Base-by-base conservation (phyloP, 306 rosid genomes). In the Biancaea sappan region DNA sequence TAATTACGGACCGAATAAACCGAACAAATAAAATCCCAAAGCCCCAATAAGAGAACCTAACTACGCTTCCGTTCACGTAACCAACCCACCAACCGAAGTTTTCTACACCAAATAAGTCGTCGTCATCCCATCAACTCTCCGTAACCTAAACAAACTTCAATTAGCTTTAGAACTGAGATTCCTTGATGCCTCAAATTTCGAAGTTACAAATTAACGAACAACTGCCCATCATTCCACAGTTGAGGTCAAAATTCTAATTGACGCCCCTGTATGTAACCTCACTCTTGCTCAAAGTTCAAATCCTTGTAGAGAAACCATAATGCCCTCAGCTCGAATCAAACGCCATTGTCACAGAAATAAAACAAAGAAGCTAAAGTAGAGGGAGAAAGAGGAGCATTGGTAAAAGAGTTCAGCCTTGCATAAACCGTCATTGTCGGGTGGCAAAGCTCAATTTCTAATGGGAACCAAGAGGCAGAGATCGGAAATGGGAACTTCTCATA, bases 401-500 rank as follows among this genome's bases (percentile, higher is more conserved):
- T 47, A 16, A 47, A 47, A 47, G 53, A 4, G 7, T 47, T 47
- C 53, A 47, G 1, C 53, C 22, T 47, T 12, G 72, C 56, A 63
- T 71, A 73, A 74, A 81, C 73, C 74, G 64, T 75, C 85, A 80
- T 50, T 71, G 76, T 74, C 61, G 80, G 52, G 70, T 68, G 51
- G 68, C 40, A 15, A 70, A 76, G 76, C 82, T 74, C 21, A 70
- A 75, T 29, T 59, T 74, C 67, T 56, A 78, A 69, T 67, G 80
- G 31, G 48, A 53, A 16, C 4, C 18, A 35, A 10, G 26, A 25
- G 77, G 40, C 22, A 19, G 60, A 46, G 64, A 59, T 46, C 59
- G 78, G 80, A 82, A 84, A 71, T 46, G 69, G 81, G 57, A 75
- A 72, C 78, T 48, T 56, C n/a, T 82, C 74, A 77, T 62, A 80